Base-by-base conservation (phyloP, 2,329 filamentous ascomycete species). In the Aspergillus clavatus region DNA sequence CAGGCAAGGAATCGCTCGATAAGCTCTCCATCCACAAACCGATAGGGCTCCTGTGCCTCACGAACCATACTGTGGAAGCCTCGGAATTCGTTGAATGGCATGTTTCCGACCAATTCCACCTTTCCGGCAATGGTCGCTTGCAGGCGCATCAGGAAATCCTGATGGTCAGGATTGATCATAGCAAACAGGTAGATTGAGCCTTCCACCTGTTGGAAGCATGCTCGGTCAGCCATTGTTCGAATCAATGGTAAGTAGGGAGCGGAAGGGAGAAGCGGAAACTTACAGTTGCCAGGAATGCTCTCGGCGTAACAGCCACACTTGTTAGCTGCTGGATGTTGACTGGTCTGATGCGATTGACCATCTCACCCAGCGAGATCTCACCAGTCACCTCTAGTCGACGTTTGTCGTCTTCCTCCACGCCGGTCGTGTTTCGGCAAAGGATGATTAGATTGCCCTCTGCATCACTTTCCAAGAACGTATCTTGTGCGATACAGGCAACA, bases 11-110 rank as follows among this genome's bases (percentile, higher is more conserved):
- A 96, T 41, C 81, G 70, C 69, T 97, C 91, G 10, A 98, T 76
- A 58, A 97, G 74, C 63, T 96, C 91, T 0, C 91, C 93, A 60
- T 98, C 93, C 10, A 98, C 80, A 58, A 97, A 97, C 1, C 91
- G 78, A 60, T 82, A 87, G 0, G 93, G 91, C 29, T 85, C 87
- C 0, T 86, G 83, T 0, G 81, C 79, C 47, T 86, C 80, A 14
- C 83, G 74, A 21, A 85, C 82, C 19, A 81, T 74, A 43, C 82
- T 94, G 49, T 82, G 82, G 71, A 91, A 95, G 0, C 86, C 86
- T n/a, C 93, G 80, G 72, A 87, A 98, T 18, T 77, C 74, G 29
- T 82, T 79, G 65, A 95, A 97, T 0, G 83, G 76, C 39, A 95
- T 79, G 38, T 83, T 73, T 0, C 93, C 93, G 0, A 86, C 79